These are phyloP conservation scores for Penicillium concentricum DNA, from an alignment of 2,329 filamentous ascomycete genomes.

Conservation along the genomic window DNA sequence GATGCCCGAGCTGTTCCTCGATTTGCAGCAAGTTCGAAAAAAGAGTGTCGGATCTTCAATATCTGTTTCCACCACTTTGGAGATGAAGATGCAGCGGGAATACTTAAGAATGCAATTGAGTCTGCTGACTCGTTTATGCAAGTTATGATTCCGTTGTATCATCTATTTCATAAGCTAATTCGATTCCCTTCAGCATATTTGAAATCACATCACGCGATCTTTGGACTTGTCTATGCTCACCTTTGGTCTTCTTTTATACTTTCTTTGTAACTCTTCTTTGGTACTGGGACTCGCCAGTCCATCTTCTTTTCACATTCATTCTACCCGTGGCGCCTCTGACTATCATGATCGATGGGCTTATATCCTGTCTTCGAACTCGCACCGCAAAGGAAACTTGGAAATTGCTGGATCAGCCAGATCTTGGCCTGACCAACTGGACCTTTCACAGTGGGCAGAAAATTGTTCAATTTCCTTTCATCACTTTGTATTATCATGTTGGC, in stretches of 20 bases:
- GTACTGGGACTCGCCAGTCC: conserved; percentile 51
- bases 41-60: conserved; percentile 68
- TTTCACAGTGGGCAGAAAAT: conserved; percentile 23
- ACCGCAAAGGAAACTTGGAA: conserved; percentile 63
- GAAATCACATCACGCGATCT: conserved; percentile 15
- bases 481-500: conserved; percentile 20
- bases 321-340: conserved; percentile 67
- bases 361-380: conserved; percentile 66
- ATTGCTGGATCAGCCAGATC: conserved; percentile 48
- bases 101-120: conserved; percentile 54
- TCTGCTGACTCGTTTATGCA: conserved; percentile 28
- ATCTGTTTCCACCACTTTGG: conserved; percentile 76
- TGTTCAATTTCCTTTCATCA: conserved; percentile 19
- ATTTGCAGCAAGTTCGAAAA: conserved; percentile 48
- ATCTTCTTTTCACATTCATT: conserved; percentile 65
- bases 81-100: conserved; percentile 59
- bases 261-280: conserved; percentile 24
- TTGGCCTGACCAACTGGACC: conserved; percentile 16
- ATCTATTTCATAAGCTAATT: neutral
- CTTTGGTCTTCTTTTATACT: conserved; percentile 31
- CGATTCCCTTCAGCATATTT: conserved; percentile 10
- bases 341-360: conserved; percentile 66
- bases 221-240: conserved; percentile 22
- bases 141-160: neutral
- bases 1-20: conserved; percentile 53